Evolutionary conservation across 2,329 filamentous ascomycete genomes (phyloP).

Genomic region (Didymella glomerata): DNA sequence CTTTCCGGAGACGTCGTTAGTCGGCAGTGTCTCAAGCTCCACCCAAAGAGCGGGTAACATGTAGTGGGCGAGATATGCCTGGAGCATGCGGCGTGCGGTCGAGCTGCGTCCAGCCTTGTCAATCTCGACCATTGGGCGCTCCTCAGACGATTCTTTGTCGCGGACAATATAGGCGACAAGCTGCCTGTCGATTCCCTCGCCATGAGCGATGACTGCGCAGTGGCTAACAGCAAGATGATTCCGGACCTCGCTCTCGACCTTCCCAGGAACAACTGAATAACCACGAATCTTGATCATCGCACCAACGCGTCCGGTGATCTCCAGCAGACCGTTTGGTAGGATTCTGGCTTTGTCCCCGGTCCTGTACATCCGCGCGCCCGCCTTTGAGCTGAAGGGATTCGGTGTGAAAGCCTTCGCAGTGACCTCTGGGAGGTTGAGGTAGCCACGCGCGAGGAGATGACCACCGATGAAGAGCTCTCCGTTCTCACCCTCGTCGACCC

Average conservation of each 20-base stretch:
- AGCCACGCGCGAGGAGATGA: constrained; percentile 73
- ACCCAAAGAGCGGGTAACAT: constrained; percentile 86
- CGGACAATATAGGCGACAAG: constrained; percentile 79
- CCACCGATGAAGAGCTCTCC: constrained; percentile 82
- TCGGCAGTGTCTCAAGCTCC: constrained; percentile 73
- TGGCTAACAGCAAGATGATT: constrained; percentile 74
- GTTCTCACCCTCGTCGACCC: constrained; percentile 66
- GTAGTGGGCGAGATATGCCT: constrained; percentile 76
- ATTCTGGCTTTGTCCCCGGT: constrained; percentile 76
- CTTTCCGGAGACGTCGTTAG: constrained; percentile 81
- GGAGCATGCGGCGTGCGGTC: constrained; percentile 69
- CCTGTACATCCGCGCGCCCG: constrained; percentile 74
- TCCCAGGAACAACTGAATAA: constrained; percentile 79
- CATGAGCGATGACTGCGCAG: constrained; percentile 76
- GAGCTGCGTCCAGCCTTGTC: constrained; percentile 77
- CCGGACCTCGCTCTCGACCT: constrained; percentile 76
- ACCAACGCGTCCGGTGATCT: constrained; percentile 79
- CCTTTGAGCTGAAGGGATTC: constrained; percentile 68
- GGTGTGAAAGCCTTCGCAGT: constrained; percentile 75
- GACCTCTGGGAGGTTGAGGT: constrained; percentile 80
- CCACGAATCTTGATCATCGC: constrained; percentile 84
- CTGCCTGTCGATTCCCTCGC: constrained; percentile 78
- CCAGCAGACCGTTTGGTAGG: constrained; percentile 72
- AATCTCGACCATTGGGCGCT: constrained; percentile 70
- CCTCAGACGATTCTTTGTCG: constrained; percentile 66